Evolutionary conservation across 108 stramenopile genomes (phyloP).

Genomic region (Parmales sp.): DNA sequence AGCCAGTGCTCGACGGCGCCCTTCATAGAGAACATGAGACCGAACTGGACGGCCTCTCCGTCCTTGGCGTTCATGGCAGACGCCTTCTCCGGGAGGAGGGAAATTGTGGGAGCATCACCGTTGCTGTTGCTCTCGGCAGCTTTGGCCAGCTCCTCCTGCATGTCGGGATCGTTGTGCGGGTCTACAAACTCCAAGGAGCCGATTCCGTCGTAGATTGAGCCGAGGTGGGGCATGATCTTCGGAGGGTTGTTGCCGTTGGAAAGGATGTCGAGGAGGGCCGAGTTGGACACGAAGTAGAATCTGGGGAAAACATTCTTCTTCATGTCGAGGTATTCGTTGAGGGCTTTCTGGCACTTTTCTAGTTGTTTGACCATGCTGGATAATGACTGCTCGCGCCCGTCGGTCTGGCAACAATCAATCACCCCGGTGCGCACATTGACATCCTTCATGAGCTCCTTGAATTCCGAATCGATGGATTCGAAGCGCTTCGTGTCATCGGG

Average conservation of each 20-base stretch:
- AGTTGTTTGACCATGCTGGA: constrained; percentile 17
- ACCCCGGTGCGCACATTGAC: background rate
- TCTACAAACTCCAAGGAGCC: constrained; percentile 26
- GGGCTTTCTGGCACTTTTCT: constrained; percentile 28
- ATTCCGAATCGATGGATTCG: constrained; percentile 26
- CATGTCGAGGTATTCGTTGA: constrained; percentile 31
- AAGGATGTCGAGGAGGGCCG: constrained; percentile 30
- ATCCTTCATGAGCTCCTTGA: constrained; percentile 26
- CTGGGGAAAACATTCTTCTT: constrained; percentile 35
- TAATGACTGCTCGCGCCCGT: constrained; percentile 18
- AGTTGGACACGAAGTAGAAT: constrained; percentile 38
- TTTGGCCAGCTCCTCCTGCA: background rate
- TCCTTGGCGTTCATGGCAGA: constrained; percentile 27
- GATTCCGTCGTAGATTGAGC: constrained; percentile 43
- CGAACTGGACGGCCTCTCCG: constrained; percentile 24
- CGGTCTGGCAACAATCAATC: constrained; percentile 14
- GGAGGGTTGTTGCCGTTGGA: constrained; percentile 43
- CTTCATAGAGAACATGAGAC: constrained; percentile 7
- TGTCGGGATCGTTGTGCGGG: background rate
- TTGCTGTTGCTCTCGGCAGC: background rate
- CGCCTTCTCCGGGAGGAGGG: constrained; percentile 19
- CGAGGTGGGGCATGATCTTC: constrained; percentile 44
- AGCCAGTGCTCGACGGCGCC: constrained; percentile 37
- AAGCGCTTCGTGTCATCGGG: constrained; percentile 35
- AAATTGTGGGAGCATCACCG: background rate